phyloP scores from a whole-genome alignment of 306 rosid species.

The Vigna radiata region DNA sequence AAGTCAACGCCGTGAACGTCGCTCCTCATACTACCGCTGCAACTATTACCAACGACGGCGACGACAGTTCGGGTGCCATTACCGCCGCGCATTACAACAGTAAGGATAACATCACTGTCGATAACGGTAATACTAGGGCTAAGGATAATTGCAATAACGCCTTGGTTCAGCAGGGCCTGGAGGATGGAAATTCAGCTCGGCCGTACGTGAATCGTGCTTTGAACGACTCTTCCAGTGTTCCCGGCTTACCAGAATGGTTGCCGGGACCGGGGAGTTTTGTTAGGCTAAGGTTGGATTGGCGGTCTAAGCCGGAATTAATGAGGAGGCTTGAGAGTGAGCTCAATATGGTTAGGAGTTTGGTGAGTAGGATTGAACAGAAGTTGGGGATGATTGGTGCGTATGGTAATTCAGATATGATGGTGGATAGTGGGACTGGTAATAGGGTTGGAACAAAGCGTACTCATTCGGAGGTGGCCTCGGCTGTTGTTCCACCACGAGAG shows the following conservation, averaged over 20 bases:
- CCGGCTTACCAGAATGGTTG: conserved; percentile 46
- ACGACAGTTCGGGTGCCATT: background rate
- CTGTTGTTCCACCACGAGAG: conserved; percentile 61
- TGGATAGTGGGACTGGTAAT: conserved; percentile 51
- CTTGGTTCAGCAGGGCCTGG: conserved; percentile 43
- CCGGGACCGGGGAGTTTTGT: conserved; percentile 52
- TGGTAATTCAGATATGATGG: conserved; percentile 47
- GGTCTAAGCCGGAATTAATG: conserved; percentile 68
- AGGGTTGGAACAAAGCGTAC: conserved; percentile 57
- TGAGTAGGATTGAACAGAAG: conserved; percentile 74
- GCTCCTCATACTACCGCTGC: background rate
- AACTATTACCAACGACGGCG: conserved; percentile 1
- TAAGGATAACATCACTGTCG: conserved; percentile 4
- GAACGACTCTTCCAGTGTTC: conserved; percentile 41
- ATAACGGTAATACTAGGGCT: conserved; percentile 30
- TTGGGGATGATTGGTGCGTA: conserved; percentile 59
- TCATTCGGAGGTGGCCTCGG: conserved; percentile 71
- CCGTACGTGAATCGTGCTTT: conserved; percentile 46
- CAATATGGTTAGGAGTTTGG: conserved; percentile 64
- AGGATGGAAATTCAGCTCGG: conserved; percentile 54
- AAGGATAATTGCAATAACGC: conserved; percentile 35
- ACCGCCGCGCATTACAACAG: background rate
- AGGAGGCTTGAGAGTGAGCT: conserved; percentile 73
- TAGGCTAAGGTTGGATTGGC: conserved; percentile 46
- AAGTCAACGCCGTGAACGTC: conserved; percentile 39